Evolutionary conservation across 495 filamentous ascomycete genomes (phyloP), one percentile per base, ranked within the genome.

Genomic region (Sporormia fimetaria): DNA sequence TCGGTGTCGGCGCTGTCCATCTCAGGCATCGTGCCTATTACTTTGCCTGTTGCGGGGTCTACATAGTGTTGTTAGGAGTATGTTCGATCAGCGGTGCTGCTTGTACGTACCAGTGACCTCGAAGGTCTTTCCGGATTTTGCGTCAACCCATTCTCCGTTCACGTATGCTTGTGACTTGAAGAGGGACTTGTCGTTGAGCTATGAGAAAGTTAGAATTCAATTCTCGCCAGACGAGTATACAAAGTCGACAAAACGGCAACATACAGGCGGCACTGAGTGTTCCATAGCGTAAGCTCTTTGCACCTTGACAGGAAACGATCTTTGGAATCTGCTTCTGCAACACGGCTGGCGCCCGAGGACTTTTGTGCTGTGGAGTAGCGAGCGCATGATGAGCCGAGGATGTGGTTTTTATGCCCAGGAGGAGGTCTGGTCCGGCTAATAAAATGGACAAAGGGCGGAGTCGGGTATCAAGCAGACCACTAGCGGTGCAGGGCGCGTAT

Each of bases 1-100:
- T 83, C 71, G 22, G 80, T 83, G 59, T 95, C 87, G 36, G 69
- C 60, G 33, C 68, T 66, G 46, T 73, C 67, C 63, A 88, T 85
- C 49, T 95, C 87, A 33, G 87, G 87, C 58, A 78, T 80, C 12
- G 73, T 83, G 44, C 82, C 83, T 52, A 95, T 87, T 16, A 80
- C 52, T 44, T 83, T 73, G 37, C 78, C 81, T 16, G 81, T 83
- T 7, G 83, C 76, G 1, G 87, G 87, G 57, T 94, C 86, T 83
- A 40, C 7, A 26, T 23, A 17, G 31, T 21, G 18, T 21, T n/a
- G 29, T 34, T 30, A 32, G 12, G 10, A 34, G 6, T 32, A 22
- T 5, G n/a, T n/a, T n/a, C n/a, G n/a, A n/a, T 17, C 15, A 21
- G 21, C 17, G 22, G 32, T 7, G 33, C 6, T 39, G 34, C 1